phyloP scores from a whole-genome alignment of 352 stramenopile genomes.

The Aphanomyces euteiches region DNA sequence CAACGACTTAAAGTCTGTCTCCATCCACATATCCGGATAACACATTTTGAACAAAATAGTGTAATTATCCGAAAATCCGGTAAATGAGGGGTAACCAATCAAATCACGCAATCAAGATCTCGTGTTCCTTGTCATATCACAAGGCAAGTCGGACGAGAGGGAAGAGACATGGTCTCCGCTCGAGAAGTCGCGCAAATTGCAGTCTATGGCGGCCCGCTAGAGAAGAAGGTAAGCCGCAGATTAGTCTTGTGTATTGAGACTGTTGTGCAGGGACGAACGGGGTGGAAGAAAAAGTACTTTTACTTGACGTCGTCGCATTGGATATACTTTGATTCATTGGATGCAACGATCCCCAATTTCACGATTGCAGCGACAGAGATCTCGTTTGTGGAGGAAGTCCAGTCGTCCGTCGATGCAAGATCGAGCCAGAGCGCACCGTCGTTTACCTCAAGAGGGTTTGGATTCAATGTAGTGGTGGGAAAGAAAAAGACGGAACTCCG shows the following conservation, averaged over 20 bases:
- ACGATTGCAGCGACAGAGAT: conserved; percentile 65
- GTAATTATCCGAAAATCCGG: neutral
- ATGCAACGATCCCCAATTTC: conserved; percentile 41
- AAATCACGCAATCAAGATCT: conserved; percentile 2
- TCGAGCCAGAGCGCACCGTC: conserved; percentile 35
- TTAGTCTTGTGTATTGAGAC: neutral
- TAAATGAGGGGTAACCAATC: conserved; percentile 1
- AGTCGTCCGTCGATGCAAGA: conserved; percentile 1
- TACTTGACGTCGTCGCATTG: conserved; percentile 60
- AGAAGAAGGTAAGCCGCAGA: conserved; percentile 49
- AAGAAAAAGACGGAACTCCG: conserved; percentile 79
- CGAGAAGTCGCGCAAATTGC: conserved; percentile 51
- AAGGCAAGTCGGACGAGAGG: neutral
- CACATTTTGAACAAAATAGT: neutral
- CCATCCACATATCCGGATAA: too few relatives aligned
- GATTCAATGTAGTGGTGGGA: conserved; percentile 59
- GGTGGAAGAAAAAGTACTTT: conserved; percentile 80
- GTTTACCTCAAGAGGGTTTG: conserved; percentile 36
- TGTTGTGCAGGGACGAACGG: conserved; percentile 48
- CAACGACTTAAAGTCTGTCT: too few relatives aligned
- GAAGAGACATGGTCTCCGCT: conserved; percentile 57
- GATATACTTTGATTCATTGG: conserved; percentile 65
- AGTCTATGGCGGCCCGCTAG: conserved; percentile 54
- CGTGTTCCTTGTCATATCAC: neutral
- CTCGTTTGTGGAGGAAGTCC: conserved; percentile 45